Evolutionary conservation across 305 asterid genomes (phyloP), one percentile per base, ranked within the genome.

Genomic region (Euphrasia arctica): DNA sequence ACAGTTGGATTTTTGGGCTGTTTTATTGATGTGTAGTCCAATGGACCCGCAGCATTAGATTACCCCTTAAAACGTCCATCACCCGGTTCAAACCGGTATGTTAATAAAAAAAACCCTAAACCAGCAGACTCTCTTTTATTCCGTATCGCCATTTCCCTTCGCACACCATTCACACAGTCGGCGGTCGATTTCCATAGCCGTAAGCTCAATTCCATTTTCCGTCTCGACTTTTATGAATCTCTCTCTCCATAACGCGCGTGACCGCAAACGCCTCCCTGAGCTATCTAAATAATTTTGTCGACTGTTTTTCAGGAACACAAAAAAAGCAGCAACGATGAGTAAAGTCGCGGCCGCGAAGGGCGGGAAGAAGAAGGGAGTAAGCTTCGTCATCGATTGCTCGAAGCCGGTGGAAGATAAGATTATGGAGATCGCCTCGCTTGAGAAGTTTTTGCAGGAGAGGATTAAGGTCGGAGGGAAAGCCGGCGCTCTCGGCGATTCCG

Each of bases 401-500:
- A 89, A 89, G 84, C 97, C 97, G 4, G 95, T 85, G 42, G 95
- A 89, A 64, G 95, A 89, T 70, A 87, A 79, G 76, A 89, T 89
- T 62, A 89, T 89, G 97, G 97, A 89, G 59, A 89, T 89, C 29
- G 80, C 97, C 7, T 79, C 95, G 0, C 85, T 89, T 57, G 97
- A 89, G 80, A 89, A 87, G 86, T 89, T 85, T 63, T 74, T 89
- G 9, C 94, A 83, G 74, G 97, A 89, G 80, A 79, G 95, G 39
- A 89, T 89, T 70, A 89, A 89, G 76, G 94, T 89, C 59, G 94
- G 94, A 5, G 94, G 95, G 0, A 89, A 89, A 59, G 79, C 97
- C 60, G 97, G 94, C 10, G 89, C 93, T 11, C 91, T 89, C 14
- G 95, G 95, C 8, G 97, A 89, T n/a, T 75, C 96, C 22, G 91